phyloP scores from a whole-genome alignment of 1,139 yeast genomes.

The Yamadazyma atmosphaerica region DNA sequence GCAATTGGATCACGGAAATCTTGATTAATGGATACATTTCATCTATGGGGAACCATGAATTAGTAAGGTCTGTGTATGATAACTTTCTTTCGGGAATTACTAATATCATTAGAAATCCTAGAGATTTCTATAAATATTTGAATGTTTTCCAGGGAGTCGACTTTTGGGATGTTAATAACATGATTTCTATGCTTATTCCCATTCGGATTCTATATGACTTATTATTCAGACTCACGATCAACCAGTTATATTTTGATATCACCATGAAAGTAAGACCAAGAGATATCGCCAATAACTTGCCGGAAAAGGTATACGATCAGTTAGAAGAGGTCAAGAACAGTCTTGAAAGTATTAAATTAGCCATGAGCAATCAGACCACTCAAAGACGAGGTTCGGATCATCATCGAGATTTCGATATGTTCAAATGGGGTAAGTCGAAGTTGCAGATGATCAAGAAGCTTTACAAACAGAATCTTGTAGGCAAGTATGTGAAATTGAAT shows the following conservation, averaged over 20 bases:
- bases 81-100: conserved; percentile 11
- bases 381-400: conserved; percentile 3
- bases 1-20: conserved; percentile 33
- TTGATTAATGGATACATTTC: conserved; percentile 40
- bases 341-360: conserved; percentile 14
- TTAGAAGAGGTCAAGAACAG: conserved; percentile 25
- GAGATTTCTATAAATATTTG: conserved; percentile 9
- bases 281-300: conserved; percentile 36
- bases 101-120: conserved; percentile 13
- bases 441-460: conserved; percentile 5
- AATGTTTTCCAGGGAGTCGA: conserved; percentile 25
- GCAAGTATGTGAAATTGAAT: conserved; percentile 15
- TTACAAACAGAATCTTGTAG: conserved; percentile 7
- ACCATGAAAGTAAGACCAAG: conserved; percentile 34
- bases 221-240: conserved; percentile 41
- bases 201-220: conserved; percentile 39
- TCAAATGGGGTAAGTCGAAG: conserved; percentile 1
- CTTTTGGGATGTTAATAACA: conserved; percentile 30
- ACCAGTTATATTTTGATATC: conserved; percentile 43
- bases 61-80: conserved; percentile 20
- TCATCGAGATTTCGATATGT: conserved; percentile 1
- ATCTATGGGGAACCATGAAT: conserved; percentile 39
- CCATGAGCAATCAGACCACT: no score
- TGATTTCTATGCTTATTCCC: conserved; percentile 39
- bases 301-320: conserved; percentile 22